These are phyloP conservation scores for Entomortierella beljakovae DNA, from an alignment of 192 early-diverging fungal species.

Conservation along the genomic window DNA sequence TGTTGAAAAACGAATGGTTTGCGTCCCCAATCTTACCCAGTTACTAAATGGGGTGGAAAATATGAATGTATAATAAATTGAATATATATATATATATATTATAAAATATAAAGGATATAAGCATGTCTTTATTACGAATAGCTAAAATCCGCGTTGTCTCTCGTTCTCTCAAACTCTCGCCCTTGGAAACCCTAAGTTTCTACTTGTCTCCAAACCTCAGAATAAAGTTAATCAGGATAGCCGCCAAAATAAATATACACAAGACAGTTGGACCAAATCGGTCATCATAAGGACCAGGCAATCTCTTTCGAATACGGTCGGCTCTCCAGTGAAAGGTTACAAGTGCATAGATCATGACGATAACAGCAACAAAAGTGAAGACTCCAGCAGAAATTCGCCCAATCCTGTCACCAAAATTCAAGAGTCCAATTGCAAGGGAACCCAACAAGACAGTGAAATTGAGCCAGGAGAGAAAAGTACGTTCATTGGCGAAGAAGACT, in stretches of 20 bases:
- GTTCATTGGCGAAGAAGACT: slow-evolving; percentile 95
- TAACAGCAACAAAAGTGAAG: slow-evolving; percentile 73
- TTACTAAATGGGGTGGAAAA: slow-evolving; percentile 46
- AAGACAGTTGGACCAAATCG: slow-evolving; percentile 78
- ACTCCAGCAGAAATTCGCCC: slow-evolving; percentile 66
- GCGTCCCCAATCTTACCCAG: slow-evolving; percentile 70
- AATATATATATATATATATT: neutral
- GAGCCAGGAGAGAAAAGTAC: slow-evolving; percentile 92
- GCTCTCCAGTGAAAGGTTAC: slow-evolving; percentile 82
- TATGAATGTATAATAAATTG: slow-evolving; percentile 12
- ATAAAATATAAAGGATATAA: slow-evolving; percentile 1
- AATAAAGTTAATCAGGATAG: slow-evolving; percentile 78
- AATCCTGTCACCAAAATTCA: slow-evolving; percentile 86
- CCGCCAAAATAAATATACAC: slow-evolving; percentile 71
- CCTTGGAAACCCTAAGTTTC: neutral
- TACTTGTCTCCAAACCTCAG: slow-evolving; percentile 21
- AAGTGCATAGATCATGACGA: slow-evolving; percentile 84
- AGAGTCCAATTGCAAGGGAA: slow-evolving; percentile 78
- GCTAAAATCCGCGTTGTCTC: too few relatives aligned
- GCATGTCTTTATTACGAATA: too few relatives aligned
- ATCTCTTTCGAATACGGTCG: slow-evolving; percentile 71
- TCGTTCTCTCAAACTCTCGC: too few relatives aligned
- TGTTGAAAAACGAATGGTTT: slow-evolving; percentile 66
- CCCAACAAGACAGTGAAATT: slow-evolving; percentile 85
- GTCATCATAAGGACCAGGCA: slow-evolving; percentile 82